These are phyloP conservation scores for Pisolithus thermaeus DNA, from an alignment of 1,284 basidiomycete species.

Conservation along the genomic window DNA sequence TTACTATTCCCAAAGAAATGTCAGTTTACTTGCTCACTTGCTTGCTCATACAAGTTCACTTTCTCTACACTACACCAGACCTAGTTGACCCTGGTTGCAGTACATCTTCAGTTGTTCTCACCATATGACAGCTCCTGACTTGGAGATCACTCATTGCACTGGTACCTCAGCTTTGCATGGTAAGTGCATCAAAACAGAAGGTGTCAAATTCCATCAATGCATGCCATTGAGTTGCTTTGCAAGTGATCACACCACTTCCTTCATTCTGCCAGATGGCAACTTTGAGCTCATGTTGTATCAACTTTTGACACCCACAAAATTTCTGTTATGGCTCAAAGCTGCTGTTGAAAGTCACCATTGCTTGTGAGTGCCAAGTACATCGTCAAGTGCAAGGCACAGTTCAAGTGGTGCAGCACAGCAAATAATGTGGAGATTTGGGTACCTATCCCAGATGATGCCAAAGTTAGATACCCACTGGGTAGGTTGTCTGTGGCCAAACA, in stretches of 20 bases:
- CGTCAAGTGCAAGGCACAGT: constrained; percentile 97
- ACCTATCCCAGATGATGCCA: constrained; percentile 97
- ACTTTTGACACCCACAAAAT: constrained; percentile 93
- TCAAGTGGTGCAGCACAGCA: constrained; percentile 93
- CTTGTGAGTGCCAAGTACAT: constrained; percentile 89
- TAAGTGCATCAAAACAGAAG: constrained; percentile 99
- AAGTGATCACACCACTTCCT: constrained; percentile 97
- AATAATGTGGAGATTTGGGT: constrained; percentile 99
- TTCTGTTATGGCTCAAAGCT: constrained; percentile 97
- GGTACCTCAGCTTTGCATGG: constrained; percentile 74
- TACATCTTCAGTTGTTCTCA: constrained; percentile 35
- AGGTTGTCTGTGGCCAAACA: too few species aligned
- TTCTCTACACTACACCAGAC: too few species aligned
- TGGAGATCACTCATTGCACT: neutral
- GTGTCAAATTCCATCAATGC: constrained; percentile 99
- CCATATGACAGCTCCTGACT: too few species aligned
- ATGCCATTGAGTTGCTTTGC: constrained; percentile 99
- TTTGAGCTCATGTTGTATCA: constrained; percentile 99
- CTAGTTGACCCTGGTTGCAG: constrained; percentile 62
- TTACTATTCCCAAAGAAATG: constrained; percentile 84
- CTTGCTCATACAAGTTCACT: too few species aligned
- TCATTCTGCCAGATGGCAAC: constrained; percentile 98
- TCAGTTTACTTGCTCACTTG: constrained; percentile 32
- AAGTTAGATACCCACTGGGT: constrained; percentile 52
- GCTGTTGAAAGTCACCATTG: constrained; percentile 93